phyloP scores from a whole-genome alignment of 2,329 filamentous ascomycete species.

The Sporothrix sp. region DNA sequence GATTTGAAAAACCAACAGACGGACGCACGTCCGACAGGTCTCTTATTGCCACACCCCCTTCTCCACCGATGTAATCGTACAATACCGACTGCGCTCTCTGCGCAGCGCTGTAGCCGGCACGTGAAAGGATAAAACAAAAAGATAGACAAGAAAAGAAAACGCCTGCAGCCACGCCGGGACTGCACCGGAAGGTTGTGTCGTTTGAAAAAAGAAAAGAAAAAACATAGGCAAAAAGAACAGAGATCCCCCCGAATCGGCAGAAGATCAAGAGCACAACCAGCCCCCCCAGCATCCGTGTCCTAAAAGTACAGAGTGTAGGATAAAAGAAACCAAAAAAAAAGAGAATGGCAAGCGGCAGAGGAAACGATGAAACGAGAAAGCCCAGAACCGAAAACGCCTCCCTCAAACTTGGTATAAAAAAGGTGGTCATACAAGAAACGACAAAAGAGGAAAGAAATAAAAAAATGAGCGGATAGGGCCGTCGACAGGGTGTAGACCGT shows the following conservation, averaged over 20 bases:
- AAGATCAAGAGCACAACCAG: too few relatives aligned
- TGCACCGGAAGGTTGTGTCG: background rate
- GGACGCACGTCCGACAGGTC: too few relatives aligned
- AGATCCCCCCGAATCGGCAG: background rate
- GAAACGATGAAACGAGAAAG: background rate
- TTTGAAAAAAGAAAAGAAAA: background rate
- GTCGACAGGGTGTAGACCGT: background rate
- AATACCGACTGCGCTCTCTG: too few relatives aligned
- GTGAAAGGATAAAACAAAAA: background rate
- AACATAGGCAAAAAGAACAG: background rate
- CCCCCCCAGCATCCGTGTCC: too few relatives aligned
- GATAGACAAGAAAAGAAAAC: background rate
- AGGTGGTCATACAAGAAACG: background rate
- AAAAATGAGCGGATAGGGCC: background rate
- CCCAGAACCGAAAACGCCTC: background rate
- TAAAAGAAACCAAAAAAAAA: background rate
- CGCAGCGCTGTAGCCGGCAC: too few relatives aligned
- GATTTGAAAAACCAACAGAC: too few relatives aligned
- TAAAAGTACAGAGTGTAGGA: background rate
- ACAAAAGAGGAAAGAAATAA: background rate
- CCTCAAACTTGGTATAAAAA: too few relatives aligned
- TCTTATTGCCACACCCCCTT: too few relatives aligned
- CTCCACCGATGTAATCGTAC: too few relatives aligned
- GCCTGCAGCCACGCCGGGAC: conserved; percentile 6
- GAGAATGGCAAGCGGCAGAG: background rate